These are phyloP conservation scores for Apiospora saccharicola DNA, from an alignment of 2,329 filamentous ascomycete genomes.

Conservation along the genomic window DNA sequence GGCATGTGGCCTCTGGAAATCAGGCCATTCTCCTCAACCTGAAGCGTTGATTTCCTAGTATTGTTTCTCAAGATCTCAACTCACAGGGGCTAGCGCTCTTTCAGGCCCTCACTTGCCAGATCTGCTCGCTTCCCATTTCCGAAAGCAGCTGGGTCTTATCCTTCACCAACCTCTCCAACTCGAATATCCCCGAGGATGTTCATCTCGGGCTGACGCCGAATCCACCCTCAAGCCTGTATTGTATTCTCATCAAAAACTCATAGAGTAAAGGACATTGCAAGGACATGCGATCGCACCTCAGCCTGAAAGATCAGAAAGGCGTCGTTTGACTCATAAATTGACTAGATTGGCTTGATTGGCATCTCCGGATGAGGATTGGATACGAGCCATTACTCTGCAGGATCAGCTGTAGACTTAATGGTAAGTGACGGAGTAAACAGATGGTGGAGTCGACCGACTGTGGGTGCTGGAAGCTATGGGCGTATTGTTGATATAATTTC, in stretches of 20 bases:
- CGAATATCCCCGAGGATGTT: not conserved
- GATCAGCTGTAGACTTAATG: not conserved
- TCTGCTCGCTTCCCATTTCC: constrained; percentile 29
- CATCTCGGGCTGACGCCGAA: not conserved
- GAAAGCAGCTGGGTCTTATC: constrained; percentile 18
- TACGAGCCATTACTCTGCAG: not conserved
- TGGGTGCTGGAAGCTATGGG: not conserved
- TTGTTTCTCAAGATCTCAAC: constrained; percentile 24
- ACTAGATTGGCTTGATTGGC: not conserved
- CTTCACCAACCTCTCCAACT: not conserved
- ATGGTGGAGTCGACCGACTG: not conserved
- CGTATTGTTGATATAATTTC: not conserved
- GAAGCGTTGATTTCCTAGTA: constrained; percentile 10
- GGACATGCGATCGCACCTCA: not conserved
- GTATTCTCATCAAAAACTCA: not conserved
- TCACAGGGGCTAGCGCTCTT: constrained; percentile 14
- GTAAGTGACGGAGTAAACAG: too few relatives aligned
- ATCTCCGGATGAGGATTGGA: not conserved
- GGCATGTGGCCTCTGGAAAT: constrained; percentile 15
- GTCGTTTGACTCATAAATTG: not conserved
- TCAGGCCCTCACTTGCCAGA: constrained; percentile 17
- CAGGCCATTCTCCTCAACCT: constrained; percentile 15
- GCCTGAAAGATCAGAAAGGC: not conserved
- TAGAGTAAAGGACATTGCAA: not conserved
- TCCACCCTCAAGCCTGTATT: not conserved